phyloP scores from a whole-genome alignment of 768 basidiomycete genomes.

The Lyophyllum atratum region DNA sequence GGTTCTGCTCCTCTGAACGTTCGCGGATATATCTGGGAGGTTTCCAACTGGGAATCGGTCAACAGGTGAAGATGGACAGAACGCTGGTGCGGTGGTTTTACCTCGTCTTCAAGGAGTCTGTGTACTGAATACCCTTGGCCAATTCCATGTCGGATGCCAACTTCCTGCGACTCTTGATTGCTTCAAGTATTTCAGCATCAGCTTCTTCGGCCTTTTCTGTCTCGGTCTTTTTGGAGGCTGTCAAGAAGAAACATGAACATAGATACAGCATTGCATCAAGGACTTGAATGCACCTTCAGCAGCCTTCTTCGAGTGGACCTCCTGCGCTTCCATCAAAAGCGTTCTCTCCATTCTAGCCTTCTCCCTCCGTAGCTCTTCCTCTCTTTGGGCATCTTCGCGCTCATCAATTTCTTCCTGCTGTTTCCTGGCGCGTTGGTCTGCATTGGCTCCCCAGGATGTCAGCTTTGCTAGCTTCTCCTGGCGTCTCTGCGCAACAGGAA shows the following conservation, averaged over 20 bases:
- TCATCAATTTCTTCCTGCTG: conserved; percentile 68
- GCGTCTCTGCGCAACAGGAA: conserved; percentile 84
- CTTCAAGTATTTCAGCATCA: conserved; percentile 89
- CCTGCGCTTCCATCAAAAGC: conserved; percentile 90
- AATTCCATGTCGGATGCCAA: conserved; percentile 92
- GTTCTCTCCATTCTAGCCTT: conserved; percentile 83
- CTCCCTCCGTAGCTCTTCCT: conserved; percentile 77
- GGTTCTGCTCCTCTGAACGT: conserved; percentile 66
- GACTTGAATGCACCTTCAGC: conserved; percentile 60
- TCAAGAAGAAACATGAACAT: conserved; percentile 1
- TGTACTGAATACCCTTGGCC: conserved; percentile 91
- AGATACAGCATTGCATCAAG: neutral
- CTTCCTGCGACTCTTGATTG: conserved; percentile 88
- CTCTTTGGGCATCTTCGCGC: conserved; percentile 72
- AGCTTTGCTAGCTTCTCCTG: conserved; percentile 80
- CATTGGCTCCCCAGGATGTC: conserved; percentile 56
- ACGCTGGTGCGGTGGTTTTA: conserved; percentile 28
- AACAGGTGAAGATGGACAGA: neutral
- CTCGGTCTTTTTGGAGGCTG: conserved; percentile 85
- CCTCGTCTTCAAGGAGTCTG: conserved; percentile 83
- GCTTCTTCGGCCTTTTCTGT: conserved; percentile 85
- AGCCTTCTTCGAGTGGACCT: conserved; percentile 85
- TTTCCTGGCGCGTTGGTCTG: conserved; percentile 49
- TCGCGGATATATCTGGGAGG: conserved; percentile 84
- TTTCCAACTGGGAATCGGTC: conserved; percentile 65